Evolutionary conservation across 176 grass and related monocot species (phyloP), one percentile per base, ranked within the genome.

Genomic region (Carex cristatella): DNA sequence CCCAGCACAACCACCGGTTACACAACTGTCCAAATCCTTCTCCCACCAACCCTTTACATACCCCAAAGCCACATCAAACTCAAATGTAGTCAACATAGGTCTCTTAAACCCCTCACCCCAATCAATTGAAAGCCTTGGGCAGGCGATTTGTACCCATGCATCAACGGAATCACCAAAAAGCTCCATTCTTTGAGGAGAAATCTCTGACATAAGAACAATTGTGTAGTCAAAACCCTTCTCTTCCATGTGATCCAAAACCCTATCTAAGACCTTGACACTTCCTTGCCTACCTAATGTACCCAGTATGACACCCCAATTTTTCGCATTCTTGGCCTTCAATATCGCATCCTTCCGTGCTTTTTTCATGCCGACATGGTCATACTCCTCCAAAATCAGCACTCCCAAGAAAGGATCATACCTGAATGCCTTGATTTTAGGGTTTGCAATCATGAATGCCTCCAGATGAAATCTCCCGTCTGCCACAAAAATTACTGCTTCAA

Each of bases 11-110:
- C 81, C 61, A 61, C 64, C 0, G 2, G 46, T 51, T 27, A 15
- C 16, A 37, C 30, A 71, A 81, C 58, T 85, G 48, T 38, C 16
- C 83, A n/a, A 81, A 0, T 85, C 87, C 69, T 90, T 98, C 83
- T 98, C 93, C 96, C 96, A 99, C 93, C 96, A 99, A 72, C 93
- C 93, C 49, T 91, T 88, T 82, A 95, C 86, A 79, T 92, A 99
- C 2, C 90, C 96, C 4, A 99, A 67, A 0, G 91, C 91, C 0
- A 99, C 92, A 86, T 94, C 93, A 61, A 99, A 94, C 88, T 99
- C 96, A 7, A 99, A 99, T 48, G 93, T 94, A 0, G 93, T 99
- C 88, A 99, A 65, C 85, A 99, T 48, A 5, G 93, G 93, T 83
- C 60, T 99, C 74, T 87, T 90, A 86, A 95, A 99, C 32, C 96